Percentiles rank a stretch among this genome's conserved stretches.
Evolutionary conservation across 1,284 basidiomycete genomes (phyloP).

Genomic region (Trichosporon sp.): DNA sequence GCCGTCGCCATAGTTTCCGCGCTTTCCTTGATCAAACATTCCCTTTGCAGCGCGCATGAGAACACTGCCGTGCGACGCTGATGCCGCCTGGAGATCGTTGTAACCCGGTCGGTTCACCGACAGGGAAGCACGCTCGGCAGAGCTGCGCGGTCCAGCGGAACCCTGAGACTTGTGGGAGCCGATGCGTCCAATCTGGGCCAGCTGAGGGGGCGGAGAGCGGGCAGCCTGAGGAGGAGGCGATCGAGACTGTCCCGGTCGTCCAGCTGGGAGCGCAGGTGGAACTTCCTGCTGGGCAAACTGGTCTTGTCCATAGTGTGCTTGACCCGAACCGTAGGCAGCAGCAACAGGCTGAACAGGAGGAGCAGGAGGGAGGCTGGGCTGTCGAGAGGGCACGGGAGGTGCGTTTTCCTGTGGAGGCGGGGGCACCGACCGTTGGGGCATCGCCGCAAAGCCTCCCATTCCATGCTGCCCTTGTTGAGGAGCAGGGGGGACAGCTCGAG

Average conservation of each 20-base stretch:
- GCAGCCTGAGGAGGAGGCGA: constrained; percentile 6
- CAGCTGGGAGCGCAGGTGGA: background rate
- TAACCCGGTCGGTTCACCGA: constrained; percentile 43
- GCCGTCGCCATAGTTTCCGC: constrained; percentile 76
- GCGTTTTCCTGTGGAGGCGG: background rate
- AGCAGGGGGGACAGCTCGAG: constrained; percentile 30
- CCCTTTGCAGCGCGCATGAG: constrained; percentile 70
- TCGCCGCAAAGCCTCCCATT: background rate
- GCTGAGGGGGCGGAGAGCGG: constrained; percentile 10
- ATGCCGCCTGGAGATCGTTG: constrained; percentile 69
- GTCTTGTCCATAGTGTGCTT: background rate
- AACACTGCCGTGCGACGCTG: constrained; percentile 72
- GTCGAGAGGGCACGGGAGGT: background rate
- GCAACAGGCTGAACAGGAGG: background rate
- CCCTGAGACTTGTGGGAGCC: constrained; percentile 14
- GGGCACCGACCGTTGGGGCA: background rate
- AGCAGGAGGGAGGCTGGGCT: constrained; percentile 8
- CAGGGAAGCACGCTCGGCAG: constrained; percentile 1
- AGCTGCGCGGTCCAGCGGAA: background rate
- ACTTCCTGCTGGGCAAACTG: background rate
- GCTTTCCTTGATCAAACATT: constrained; percentile 73
- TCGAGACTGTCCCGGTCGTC: background rate
- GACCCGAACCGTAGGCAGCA: background rate
- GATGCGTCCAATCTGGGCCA: constrained; percentile 11
- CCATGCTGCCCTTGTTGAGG: background rate